Conservation (phyloP, 495 filamentous ascomycete species). For the Haplographium delicatum region DNA sequence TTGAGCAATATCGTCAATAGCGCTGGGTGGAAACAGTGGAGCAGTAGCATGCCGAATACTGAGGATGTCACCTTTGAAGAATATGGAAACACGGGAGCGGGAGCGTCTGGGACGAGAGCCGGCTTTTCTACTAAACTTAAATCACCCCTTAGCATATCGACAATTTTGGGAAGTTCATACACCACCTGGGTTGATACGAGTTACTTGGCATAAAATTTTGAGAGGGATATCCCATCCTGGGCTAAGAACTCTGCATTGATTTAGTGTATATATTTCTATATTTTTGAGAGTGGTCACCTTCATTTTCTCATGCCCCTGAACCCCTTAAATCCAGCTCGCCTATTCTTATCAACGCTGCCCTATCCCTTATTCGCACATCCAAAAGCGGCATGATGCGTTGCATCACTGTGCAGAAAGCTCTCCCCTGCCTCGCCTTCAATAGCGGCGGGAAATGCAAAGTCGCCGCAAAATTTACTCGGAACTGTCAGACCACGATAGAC, state of each 20-base stretch:
- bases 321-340: no score
- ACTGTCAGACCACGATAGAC: not conserved
- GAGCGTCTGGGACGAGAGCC: conserved; percentile 53
- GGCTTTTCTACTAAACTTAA: conserved; percentile 45
- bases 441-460: no score
- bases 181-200: conserved; percentile 23
- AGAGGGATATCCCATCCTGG: not conserved
- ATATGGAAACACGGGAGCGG: conserved; percentile 54
- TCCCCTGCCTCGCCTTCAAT: conserved; percentile 9
- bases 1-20: conserved; percentile 53
- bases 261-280: no score
- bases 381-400: no score
- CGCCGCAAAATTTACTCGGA: conserved; percentile 1
- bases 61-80: conserved; percentile 52
- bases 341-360: no score
- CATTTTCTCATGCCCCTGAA: no score
- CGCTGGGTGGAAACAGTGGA: conserved; percentile 60
- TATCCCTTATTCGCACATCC: no score
- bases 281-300: no score
- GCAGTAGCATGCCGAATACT: conserved; percentile 39
- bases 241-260: no score
- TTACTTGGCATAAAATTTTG: conserved; percentile 16
- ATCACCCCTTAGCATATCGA: conserved; percentile 38
- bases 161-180: conserved; percentile 49
- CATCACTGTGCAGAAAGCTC: conserved; percentile 16